Base-by-base conservation (phyloP, 257 asterid species). In the Datura wrightii region DNA sequence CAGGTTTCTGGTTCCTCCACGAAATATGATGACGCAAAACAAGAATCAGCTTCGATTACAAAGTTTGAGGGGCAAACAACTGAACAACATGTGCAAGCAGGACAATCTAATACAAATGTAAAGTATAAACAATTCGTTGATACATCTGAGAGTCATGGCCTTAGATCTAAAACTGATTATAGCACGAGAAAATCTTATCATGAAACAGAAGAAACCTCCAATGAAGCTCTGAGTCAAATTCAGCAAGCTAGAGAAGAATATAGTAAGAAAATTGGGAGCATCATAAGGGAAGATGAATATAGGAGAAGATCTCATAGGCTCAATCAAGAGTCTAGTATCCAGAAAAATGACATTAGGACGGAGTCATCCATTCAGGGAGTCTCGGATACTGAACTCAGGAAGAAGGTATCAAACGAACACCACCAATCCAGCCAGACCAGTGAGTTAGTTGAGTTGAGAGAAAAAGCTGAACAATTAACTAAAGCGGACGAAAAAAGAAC, bases 41-140 rank as follows among this genome's bases (percentile, higher is more conserved):
- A 82, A 70, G 80, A 86, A 83, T 83, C 89, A 62, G 70, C 88
- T 62, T 87, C 86, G 59, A 85, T 71, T 54, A 87, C 79, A 31
- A 87, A 79, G 59, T 24, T 83, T 79, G 90, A 89, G 83, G 90
- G 88, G 62, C 85, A 85, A 79, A 87, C 85, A 85, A 88, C 84
- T 41, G 86, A 86, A 83, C 70, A 85, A 87, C 83, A 87, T 70
- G 84, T 69, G 83, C 90, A 89, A 86, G 84, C 84, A 84, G 86
- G 84, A 74, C 91, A 87, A 83, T 86, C 93, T 63, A 93, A 90
- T 86, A 87, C 89, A 10, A 87, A 85, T 86, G 85, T 85, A 85
- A 94, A 93, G 87, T 85, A 93, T 60, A 92, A 94, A 86, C 92
- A 90, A 39, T 89, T 89, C 82, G 86, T 5, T n/a, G 94, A 87